A percentile compares a stretch with the other conserved stretches of the same genome.
These are phyloP conservation scores for Filobasidium wieringae DNA, from an alignment of 768 basidiomycete genomes.

Conservation along the genomic window DNA sequence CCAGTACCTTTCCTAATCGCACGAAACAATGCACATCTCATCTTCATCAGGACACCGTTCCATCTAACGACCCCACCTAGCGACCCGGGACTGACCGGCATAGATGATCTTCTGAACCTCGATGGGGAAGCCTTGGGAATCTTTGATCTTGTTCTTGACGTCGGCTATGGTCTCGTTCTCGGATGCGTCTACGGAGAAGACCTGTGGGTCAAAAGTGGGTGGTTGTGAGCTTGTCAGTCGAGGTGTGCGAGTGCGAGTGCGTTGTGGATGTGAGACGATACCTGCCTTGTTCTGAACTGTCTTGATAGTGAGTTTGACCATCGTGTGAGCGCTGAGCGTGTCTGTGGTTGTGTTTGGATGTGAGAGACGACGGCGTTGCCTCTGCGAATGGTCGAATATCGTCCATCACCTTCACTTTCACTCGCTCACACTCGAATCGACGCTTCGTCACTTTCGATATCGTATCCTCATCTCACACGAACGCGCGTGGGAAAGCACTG, in stretches of 20 bases:
- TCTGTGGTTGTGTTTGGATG: no score
- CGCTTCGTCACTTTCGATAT: no score
- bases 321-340: conserved; percentile 12
- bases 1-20: conserved; percentile 71
- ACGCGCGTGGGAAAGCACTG: no score
- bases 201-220: conserved; percentile 39
- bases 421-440: no score
- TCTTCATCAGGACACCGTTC: no score
- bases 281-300: conserved; percentile 68
- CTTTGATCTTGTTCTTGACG: conserved; percentile 73
- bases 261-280: neutral
- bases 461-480: no score
- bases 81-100: conserved; percentile 52
- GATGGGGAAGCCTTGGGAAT: conserved; percentile 59
- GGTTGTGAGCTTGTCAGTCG: neutral
- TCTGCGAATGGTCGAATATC: no score
- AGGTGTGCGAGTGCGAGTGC: neutral
- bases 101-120: conserved; percentile 86
- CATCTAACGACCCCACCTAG: neutral
- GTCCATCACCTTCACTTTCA: no score
- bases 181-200: conserved; percentile 77
- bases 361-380: no score
- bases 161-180: conserved; percentile 57
- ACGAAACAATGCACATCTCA: neutral
- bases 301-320: conserved; percentile 88